phyloP scores from a whole-genome alignment of 352 stramenopile species.

The Phytophthora ohioensis region DNA sequence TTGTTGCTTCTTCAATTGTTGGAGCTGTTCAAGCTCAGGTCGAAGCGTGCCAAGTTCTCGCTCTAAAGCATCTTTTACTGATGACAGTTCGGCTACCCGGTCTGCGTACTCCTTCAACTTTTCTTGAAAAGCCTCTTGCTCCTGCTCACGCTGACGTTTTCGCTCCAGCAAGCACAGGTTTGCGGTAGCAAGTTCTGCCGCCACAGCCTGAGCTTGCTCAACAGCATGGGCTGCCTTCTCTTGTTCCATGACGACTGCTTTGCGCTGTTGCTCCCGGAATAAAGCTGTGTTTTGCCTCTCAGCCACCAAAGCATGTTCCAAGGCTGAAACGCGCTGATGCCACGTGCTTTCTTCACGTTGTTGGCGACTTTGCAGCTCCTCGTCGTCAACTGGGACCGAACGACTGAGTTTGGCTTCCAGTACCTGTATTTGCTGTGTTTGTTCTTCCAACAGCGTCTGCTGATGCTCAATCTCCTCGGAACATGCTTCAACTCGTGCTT shows the following conservation, averaged over 20 bases:
- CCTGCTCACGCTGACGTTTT: constrained; percentile 67
- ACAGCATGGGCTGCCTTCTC: constrained; percentile 59
- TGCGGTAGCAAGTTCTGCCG: constrained; percentile 67
- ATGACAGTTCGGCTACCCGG: constrained; percentile 9
- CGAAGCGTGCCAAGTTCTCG: constrained; percentile 21
- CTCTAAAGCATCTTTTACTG: constrained; percentile 16
- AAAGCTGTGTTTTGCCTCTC: constrained; percentile 51
- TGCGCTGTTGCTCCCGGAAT: constrained; percentile 51
- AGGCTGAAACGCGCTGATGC: constrained; percentile 59
- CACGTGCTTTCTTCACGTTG: constrained; percentile 65
- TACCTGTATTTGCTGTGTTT: constrained; percentile 53
- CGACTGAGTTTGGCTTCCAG: constrained; percentile 63
- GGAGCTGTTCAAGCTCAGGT: constrained; percentile 21
- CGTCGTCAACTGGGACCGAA: constrained; percentile 60
- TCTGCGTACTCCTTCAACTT: constrained; percentile 17
- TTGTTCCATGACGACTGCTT: constrained; percentile 44
- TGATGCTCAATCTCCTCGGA: constrained; percentile 50
- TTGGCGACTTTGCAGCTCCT: constrained; percentile 47
- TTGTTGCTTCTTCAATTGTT: constrained; percentile 3
- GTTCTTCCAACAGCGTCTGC: constrained; percentile 38
- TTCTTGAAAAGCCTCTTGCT: constrained; percentile 39
- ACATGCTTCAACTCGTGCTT: constrained; percentile 30
- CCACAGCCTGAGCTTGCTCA: constrained; percentile 47
- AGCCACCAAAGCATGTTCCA: constrained; percentile 61
- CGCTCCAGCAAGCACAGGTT: constrained; percentile 79